Evolutionary conservation across 306 rosid genomes (phyloP), one percentile per base, ranked within the genome.

Genomic region (Spatholobus suberectus): DNA sequence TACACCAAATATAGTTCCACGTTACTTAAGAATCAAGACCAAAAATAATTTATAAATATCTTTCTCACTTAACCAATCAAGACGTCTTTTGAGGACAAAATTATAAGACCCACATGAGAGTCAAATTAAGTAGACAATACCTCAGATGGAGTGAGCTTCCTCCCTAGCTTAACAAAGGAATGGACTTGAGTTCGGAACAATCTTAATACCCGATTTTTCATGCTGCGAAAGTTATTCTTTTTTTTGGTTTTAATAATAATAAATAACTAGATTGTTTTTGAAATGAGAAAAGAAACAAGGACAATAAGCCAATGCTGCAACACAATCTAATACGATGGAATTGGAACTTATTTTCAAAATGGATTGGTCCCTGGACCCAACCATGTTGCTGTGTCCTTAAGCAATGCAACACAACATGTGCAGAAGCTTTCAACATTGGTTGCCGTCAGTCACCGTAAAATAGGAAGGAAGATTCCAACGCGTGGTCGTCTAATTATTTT

Each of bases 321-420:
- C 55, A 49, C 9, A 49, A 49, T 49, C 55, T 49, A n/a, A 52
- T 52, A 18, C 24, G 38, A 61, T 59, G 38, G 67, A 27, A 6
- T 29, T 11, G 59, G 38, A 79, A 49, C 63, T 61, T 32, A 34
- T 4, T 32, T 75, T 41, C 15, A 55, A 40, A 59, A 69, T 8
- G 38, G 47, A 27, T 46, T 43, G 20, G 40, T 61, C 23, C 15
- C 2, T 21, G 76, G 76, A 72, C 82, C 84, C 77, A 75, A 43
- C 38, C 69, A 12, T 78, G 74, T 24, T 41, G 77, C 17, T 62
- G 37, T 69, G 86, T 69, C 76, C 72, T 51, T 2, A 20, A 81
- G 57, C 73, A 69, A 61, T 27, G 23, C 20, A 75, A 49, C 86
- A 82, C n/a, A 11, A 20, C 90, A 85, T 75, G 88, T 78, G 88